These are phyloP conservation scores for Tylopilus felleus DNA, from an alignment of 768 basidiomycete species.

Conservation along the genomic window DNA sequence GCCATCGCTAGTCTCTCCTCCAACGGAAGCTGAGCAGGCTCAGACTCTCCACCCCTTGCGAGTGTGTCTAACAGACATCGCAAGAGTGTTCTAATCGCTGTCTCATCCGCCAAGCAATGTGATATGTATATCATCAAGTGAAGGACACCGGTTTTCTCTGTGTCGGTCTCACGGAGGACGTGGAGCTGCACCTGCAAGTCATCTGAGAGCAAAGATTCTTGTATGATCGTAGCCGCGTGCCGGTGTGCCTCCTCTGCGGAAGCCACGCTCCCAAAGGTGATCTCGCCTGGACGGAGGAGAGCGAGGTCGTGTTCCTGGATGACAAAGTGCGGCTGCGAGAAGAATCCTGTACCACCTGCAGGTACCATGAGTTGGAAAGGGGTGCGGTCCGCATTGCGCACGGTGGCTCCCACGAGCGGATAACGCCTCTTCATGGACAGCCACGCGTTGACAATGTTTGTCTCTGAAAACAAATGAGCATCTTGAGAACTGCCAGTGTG, in stretches of 20 bases:
- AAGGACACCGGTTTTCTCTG: constrained; percentile 32
- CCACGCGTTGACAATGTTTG: constrained; percentile 44
- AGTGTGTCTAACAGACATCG: constrained; percentile 47
- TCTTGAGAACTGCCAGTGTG: constrained; percentile 27
- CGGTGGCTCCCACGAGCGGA: constrained; percentile 44
- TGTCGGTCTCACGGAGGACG: constrained; percentile 34
- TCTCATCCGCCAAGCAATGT: constrained; percentile 51
- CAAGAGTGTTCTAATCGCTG: constrained; percentile 39
- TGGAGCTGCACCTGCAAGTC: constrained; percentile 41
- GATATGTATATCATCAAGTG: constrained; percentile 44
- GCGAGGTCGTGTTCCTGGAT: constrained; percentile 38
- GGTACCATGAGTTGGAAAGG: background rate
- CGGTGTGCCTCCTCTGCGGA: constrained; percentile 35
- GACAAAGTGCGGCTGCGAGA: constrained; percentile 33
- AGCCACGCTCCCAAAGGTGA: constrained; percentile 32
- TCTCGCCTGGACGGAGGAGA: constrained; percentile 34
- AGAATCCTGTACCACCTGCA: background rate
- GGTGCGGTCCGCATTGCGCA: constrained; percentile 22
- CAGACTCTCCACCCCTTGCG: background rate
- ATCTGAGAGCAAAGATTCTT: constrained; percentile 41
- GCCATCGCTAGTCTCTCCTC: background rate
- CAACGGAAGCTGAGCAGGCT: background rate
- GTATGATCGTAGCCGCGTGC: constrained; percentile 29
- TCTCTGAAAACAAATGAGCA: constrained; percentile 24
- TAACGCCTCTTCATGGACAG: constrained; percentile 42